A percentile compares a stretch with the other conserved stretches of the same genome.
Conservation (phyloP, 176 grass and related monocot species). For the Chrysopogon serrulatus region DNA sequence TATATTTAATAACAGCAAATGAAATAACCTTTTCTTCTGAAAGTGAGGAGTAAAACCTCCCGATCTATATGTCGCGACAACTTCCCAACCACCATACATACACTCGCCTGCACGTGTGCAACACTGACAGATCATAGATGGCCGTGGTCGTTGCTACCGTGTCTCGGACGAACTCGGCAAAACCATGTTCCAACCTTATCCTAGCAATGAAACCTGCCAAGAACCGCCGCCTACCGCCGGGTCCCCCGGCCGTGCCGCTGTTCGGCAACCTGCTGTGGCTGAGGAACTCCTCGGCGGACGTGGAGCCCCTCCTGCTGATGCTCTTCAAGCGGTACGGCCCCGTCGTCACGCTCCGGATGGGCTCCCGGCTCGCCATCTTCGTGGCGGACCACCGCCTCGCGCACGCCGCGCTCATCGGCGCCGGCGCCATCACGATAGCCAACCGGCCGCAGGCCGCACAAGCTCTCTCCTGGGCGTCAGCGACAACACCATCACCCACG, state of each 20-base stretch:
- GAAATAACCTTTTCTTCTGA: too few species aligned
- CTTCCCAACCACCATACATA: too few species aligned
- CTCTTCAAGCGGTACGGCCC: too few species aligned
- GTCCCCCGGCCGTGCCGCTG: constrained; percentile 17
- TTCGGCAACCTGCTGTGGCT: constrained; percentile 31
- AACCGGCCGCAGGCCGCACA: constrained; percentile 14
- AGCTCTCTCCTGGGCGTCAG: constrained; percentile 2
- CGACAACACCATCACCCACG: constrained; percentile 19
- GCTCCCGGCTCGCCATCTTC: constrained; percentile 21
- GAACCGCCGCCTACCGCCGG: constrained; percentile 10
- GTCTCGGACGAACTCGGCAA: neutral
- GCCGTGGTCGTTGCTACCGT: neutral
- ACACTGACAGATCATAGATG: neutral
- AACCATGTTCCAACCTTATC: too few species aligned
- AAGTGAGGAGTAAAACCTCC: too few species aligned
- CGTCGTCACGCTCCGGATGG: constrained; percentile 34
- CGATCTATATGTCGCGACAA: too few species aligned
- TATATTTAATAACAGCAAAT: too few species aligned
- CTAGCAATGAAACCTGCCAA: too few species aligned
- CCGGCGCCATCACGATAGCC: constrained; percentile 11
- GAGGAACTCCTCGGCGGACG: constrained; percentile 13
- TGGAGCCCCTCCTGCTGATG: constrained; percentile 35
- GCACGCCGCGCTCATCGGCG: constrained; percentile 20
- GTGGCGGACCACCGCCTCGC: constrained; percentile 39
- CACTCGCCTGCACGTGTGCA: too few species aligned